These are phyloP conservation scores for Nemania bipapillata DNA, from an alignment of 2,329 filamentous ascomycete species.

Conservation along the genomic window DNA sequence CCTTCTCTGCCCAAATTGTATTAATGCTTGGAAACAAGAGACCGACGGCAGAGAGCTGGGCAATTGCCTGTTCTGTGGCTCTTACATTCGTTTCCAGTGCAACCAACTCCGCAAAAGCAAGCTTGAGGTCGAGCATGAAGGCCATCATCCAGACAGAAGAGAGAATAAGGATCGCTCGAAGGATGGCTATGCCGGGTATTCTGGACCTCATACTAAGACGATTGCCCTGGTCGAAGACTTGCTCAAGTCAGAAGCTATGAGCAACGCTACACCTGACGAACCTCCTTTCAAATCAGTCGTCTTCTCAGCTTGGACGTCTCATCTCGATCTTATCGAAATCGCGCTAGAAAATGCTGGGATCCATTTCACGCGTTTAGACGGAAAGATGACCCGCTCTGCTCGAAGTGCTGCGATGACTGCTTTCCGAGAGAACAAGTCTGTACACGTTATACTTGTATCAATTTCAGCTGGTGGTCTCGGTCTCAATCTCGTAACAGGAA, in stretches of 20 bases:
- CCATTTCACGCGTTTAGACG: conserved; percentile 83
- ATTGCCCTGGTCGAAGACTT: conserved; percentile 82
- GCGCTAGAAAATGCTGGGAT: conserved; percentile 77
- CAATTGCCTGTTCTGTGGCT: conserved; percentile 75
- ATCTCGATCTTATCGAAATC: conserved; percentile 89
- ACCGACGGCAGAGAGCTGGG: conserved; percentile 60
- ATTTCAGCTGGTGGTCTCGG: conserved; percentile 92
- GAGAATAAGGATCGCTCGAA: conserved; percentile 54
- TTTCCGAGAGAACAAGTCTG: conserved; percentile 76
- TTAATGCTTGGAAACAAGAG: conserved; percentile 67
- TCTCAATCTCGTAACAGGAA: conserved; percentile 87
- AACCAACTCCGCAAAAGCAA: conserved; percentile 74
- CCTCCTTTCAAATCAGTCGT: conserved; percentile 90
- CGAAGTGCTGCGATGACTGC: conserved; percentile 79
- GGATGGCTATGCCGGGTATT: conserved; percentile 74
- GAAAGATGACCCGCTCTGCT: conserved; percentile 80
- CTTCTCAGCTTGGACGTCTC: conserved; percentile 95
- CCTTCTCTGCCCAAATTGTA: conserved; percentile 80
- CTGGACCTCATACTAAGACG: conserved; percentile 92
- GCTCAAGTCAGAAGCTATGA: conserved; percentile 70
- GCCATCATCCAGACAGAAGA: conserved; percentile 57
- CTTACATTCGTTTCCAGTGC: conserved; percentile 70
- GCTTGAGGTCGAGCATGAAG: conserved; percentile 67
- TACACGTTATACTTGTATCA: conserved; percentile 87
- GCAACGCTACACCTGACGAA: conserved; percentile 69